These are phyloP conservation scores for Trichoderma sp. DNA, from an alignment of 2,329 filamentous ascomycete genomes.

Conservation along the genomic window DNA sequence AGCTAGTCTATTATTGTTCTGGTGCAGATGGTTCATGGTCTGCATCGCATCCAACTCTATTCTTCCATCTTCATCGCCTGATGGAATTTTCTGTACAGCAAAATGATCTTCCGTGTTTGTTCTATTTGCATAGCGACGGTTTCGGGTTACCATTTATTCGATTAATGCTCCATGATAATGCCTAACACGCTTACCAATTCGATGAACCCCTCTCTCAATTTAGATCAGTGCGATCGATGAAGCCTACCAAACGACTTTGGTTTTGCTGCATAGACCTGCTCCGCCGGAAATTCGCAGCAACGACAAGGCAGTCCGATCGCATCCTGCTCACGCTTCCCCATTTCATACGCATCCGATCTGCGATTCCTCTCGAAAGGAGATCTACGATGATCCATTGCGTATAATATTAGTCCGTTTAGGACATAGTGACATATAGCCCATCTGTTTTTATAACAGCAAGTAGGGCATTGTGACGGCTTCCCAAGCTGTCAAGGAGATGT, in stretches of 20 bases:
- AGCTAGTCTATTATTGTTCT: constrained; percentile 37
- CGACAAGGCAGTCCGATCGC: background rate
- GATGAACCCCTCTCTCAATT: background rate
- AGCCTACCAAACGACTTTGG: background rate
- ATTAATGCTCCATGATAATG: constrained; percentile 22
- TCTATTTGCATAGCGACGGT: constrained; percentile 43
- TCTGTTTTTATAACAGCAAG: constrained; percentile 9
- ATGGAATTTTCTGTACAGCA: constrained; percentile 32
- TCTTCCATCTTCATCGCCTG: background rate
- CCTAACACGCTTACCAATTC: constrained; percentile 1
- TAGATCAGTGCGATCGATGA: background rate
- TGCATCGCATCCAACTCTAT: background rate
- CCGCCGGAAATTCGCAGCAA: background rate
- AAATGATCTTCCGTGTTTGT: constrained; percentile 27
- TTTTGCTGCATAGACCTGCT: background rate
- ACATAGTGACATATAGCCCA: background rate
- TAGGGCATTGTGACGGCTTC: background rate
- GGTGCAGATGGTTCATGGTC: background rate
- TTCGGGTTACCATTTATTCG: constrained; percentile 29
- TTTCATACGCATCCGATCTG: background rate
- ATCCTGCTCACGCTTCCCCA: background rate
- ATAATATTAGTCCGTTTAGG: constrained; percentile 1
- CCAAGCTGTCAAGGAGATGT: constrained; percentile 6
- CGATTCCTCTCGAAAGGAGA: background rate
- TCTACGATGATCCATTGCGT: background rate